Evolutionary conservation across 129 eudicot species (phyloP), one percentile per base, ranked within the genome.

Genomic region (Apium graveolens): DNA sequence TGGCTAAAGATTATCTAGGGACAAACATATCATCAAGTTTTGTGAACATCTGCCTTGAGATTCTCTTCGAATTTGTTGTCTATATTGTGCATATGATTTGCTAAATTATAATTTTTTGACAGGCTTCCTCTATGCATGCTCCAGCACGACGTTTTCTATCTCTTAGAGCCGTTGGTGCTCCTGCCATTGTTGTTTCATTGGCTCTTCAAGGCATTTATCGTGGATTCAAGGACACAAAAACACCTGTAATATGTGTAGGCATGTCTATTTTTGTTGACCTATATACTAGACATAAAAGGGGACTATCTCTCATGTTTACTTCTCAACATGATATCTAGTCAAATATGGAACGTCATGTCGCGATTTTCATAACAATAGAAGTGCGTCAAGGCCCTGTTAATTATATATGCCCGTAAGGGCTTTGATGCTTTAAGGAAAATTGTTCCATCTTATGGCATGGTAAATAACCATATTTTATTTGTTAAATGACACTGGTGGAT

Each of bases 201-300:
- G 93, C 98, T 70, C 94, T 93, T 81, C 98, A 90, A 89, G 98
- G 98, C 46, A 85, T 93, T 77, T 86, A 90, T 35, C 91, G 96
- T 77, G 98, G 98, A 53, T 93, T 93, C 84, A 93, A 93, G 94
- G 98, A 93, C 82, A 90, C 93, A 45, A 87, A 81, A 79, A 93
- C 98, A 53, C 98, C 96, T 73, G 92, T 90, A 18, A 62, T 85
- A 66, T 93, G 98, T 79, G 74, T 93, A 88, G 98, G 98, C 85
- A 85, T 85, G 93, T 86, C 32, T 17, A 20, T 34, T 38, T 70
- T 38, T 0, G 42, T 62, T 62, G 10, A 62, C 70, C 7, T 7
- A 7, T 1, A 2, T 10, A 24, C 13, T 57, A 57, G 27, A 57
- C 13, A 20, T 0, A 37, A 5, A 20, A 37, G 74, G 74, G 21